phyloP scores from a whole-genome alignment of 495 filamentous ascomycete genomes.

The Lepraria neglecta region DNA sequence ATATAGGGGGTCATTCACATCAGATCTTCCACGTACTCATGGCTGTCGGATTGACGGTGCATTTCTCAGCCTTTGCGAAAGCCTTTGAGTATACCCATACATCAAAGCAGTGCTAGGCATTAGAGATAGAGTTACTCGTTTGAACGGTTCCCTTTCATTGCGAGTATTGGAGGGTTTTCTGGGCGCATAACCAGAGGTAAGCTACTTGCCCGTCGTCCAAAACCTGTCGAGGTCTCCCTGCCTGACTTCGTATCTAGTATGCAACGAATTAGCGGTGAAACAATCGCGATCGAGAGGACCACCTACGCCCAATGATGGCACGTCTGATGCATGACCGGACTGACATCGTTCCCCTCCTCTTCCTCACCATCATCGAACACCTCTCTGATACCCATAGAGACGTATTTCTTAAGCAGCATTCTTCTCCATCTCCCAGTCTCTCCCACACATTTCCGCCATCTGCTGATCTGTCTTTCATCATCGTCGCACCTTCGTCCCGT shows the following conservation, averaged over 20 bases:
- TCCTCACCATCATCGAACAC: slow-evolving; percentile 43
- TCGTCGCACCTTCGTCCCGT: slow-evolving; percentile 43
- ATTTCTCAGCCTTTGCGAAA: slow-evolving; percentile 23
- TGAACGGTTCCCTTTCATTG: too few species aligned
- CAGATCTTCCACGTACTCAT: slow-evolving; percentile 76
- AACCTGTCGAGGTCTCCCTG: slow-evolving; percentile 41
- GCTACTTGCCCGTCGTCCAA: slow-evolving; percentile 33
- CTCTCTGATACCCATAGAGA: slow-evolving; percentile 36
- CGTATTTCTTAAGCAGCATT: slow-evolving; percentile 42
- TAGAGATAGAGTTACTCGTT: too few species aligned
- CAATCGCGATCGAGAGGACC: not conserved
- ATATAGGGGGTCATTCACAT: slow-evolving; percentile 72
- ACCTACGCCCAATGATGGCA: slow-evolving; percentile 46
- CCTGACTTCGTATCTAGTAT: slow-evolving; percentile 25
- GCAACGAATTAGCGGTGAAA: not conserved
- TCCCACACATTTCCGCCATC: slow-evolving; percentile 45
- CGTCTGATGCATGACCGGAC: slow-evolving; percentile 47
- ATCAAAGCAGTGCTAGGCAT: slow-evolving; percentile 13
- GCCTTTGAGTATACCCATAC: slow-evolving; percentile 19
- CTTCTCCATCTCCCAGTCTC: slow-evolving; percentile 42
- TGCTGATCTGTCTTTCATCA: slow-evolving; percentile 42
- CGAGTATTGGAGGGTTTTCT: too few species aligned
- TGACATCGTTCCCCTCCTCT: slow-evolving; percentile 40
- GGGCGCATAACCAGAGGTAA: too few species aligned
- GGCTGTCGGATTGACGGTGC: slow-evolving; percentile 17